Evolutionary conservation across 306 rosid genomes (phyloP), one percentile per base, ranked within the genome.

Genomic region (Acacia crassicarpa): DNA sequence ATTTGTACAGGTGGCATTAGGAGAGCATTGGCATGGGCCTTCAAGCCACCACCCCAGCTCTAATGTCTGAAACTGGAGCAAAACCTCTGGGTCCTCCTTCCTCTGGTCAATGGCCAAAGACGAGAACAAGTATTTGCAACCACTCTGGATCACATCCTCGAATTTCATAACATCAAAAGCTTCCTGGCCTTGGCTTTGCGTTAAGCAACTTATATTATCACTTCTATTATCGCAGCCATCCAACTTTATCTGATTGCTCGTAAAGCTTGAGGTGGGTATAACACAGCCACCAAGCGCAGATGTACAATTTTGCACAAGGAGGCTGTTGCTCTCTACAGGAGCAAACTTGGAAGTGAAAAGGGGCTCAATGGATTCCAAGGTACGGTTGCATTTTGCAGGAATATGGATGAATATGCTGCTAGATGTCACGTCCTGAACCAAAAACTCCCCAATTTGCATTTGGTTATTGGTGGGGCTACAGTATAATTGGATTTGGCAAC

Each of bases 1-100:
- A 9, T 0, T 0, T 6, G 32, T 17, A n/a, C 82, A 70, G 1
- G 43, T 25, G 43, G 97, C 92, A 74, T 83, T 75, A 0, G 0
- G 0, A 54, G 84, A 54, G 72, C 99, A 95, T 0, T 8, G 0
- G 32, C 76, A 76, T 10, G 3, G 0, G 2, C 91, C 89, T 4
- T 12, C 13, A 78, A 93, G 78, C 99, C 99, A 95, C 99, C 99
- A 95, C 8, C 71, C 90, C 79, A 95, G 82, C 74, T 95, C 92
- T 25, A 95, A 44, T 74, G 59, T 84, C 85, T 87, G 87, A 63
- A 92, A 79, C 85, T 87, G 85, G 27, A 93, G 83, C 67, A 82
- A 79, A 65, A 82, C 51, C 22, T 66, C 33, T 38, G 87, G 67
- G 43, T 80, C 81, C 10, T 81, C 80, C 33, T 59, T 22, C n/a